Conservation (phyloP, 2,329 filamentous ascomycete genomes). For the Pseudogymnoascus destructans region DNA sequence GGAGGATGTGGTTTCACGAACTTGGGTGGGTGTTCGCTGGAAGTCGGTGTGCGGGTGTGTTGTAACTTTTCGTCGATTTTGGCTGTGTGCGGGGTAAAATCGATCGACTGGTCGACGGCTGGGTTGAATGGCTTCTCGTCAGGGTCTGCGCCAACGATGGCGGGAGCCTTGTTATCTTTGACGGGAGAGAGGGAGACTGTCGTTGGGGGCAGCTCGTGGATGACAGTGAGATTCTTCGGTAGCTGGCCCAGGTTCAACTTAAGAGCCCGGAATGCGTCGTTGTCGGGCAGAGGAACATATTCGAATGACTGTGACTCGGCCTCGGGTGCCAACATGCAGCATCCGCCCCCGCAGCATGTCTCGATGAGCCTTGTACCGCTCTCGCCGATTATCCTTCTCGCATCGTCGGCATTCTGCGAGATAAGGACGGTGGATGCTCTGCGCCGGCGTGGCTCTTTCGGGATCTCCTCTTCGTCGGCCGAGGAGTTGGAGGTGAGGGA, state of each 20-base stretch:
- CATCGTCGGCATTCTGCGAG: constrained; percentile 47
- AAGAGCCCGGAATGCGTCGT: constrained; percentile 70
- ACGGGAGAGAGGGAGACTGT: constrained; percentile 58
- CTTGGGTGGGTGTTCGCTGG: constrained; percentile 58
- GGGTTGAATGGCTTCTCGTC: constrained; percentile 30
- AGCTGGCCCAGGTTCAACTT: constrained; percentile 64
- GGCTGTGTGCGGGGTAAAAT: constrained; percentile 23
- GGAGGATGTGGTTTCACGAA: constrained; percentile 94
- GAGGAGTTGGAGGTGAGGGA: constrained; percentile 50
- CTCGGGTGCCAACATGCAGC: constrained; percentile 40
- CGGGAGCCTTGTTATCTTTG: constrained; percentile 29
- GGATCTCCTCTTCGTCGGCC: constrained; percentile 31
- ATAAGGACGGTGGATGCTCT: constrained; percentile 59
- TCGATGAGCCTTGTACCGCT: constrained; percentile 47
- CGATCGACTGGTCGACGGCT: constrained; percentile 19
- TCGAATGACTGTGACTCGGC: constrained; percentile 39
- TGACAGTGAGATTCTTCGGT: constrained; percentile 56
- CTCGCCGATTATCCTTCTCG: constrained; percentile 51
- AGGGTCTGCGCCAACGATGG: constrained; percentile 29
- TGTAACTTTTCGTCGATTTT: constrained; percentile 30
- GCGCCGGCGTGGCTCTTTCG: constrained; percentile 36
- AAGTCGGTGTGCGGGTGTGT: constrained; percentile 20
- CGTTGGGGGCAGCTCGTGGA: constrained; percentile 60
- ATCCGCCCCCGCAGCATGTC: constrained; percentile 51
- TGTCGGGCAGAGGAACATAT: constrained; percentile 52